Base-by-base conservation (phyloP, 2,329 filamentous ascomycete species). In the Fusarium sp. region DNA sequence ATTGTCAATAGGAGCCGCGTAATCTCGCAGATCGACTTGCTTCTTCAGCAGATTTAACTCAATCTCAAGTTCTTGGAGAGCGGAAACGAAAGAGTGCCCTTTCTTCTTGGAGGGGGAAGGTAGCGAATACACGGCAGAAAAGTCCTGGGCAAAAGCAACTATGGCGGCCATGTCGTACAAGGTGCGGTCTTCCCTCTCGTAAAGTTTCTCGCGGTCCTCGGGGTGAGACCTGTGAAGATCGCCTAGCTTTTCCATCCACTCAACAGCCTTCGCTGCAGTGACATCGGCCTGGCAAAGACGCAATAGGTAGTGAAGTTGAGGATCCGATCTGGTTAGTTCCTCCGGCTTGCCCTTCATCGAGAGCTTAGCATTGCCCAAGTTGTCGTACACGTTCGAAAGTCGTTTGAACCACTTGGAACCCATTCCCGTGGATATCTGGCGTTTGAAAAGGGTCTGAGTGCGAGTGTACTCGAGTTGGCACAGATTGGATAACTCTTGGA, bases 401-500 rank as follows among this genome's bases (percentile, higher is more conserved):
- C 82, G 76, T 67, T 79, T 81, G 71, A 85, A 85, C 70, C 76
- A 79, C 46, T 81, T 81, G 1, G 46, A 44, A 6, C 79, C 82
- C 0, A 67, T 74, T 0, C 58, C 60, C 1, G 74, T 76, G 39
- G 82, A 76, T 1, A 84, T 67, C 3, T 79, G 71, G 8, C 82
- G 82, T 59, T 79, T 83, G 46, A 85, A 78, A 0, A 76, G 23
- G 14, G 71, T 64, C 39, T 83, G 81, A 0, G 75, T 69, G 2
- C 80, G 79, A 2, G 41, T 50, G 46, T 80, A 85, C 49, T 84
- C 82, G 1, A 82, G 57, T n/a, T 83, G 74, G 22, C 78, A 82
- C 6, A 82, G 54, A 46, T 84, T 84, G 25, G 79, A 76, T 0
- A 85, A 61, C 48, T 86, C 83, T 59, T 85, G 82, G 3, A 83